phyloP scores from a whole-genome alignment of 441 rosid genomes.

The Bocquillonia castaneifolia region DNA sequence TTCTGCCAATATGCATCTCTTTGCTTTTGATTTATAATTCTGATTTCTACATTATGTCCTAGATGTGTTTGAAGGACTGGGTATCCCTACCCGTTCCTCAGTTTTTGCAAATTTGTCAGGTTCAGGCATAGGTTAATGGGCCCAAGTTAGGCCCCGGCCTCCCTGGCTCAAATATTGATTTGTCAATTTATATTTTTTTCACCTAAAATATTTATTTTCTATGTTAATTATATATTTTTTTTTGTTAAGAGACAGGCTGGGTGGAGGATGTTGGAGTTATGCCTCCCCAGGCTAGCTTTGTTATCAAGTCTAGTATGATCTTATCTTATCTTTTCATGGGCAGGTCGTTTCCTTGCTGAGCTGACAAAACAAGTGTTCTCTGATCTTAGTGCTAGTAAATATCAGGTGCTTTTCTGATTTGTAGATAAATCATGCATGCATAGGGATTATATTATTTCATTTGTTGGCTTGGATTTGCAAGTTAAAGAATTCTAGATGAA shows the following conservation, averaged over 20 bases:
- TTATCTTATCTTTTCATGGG: conserved; percentile 15
- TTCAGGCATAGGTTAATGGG: too few relatives aligned
- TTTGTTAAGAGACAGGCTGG: neutral
- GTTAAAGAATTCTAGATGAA: neutral
- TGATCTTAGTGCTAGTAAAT: conserved; percentile 92
- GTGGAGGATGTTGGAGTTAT: neutral
- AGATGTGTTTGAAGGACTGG: too few relatives aligned
- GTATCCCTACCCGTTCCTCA: too few relatives aligned
- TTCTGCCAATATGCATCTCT: neutral
- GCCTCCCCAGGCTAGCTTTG: neutral
- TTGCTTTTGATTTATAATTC: neutral
- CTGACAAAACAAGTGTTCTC: conserved; percentile 85
- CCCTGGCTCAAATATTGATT: neutral
- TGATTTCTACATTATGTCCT: neutral
- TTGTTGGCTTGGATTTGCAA: neutral
- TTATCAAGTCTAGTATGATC: neutral
- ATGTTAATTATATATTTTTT: too few relatives aligned
- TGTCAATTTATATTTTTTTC: too few relatives aligned
- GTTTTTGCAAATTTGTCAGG: too few relatives aligned
- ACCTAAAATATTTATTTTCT: too few relatives aligned
- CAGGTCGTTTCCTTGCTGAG: conserved; percentile 98
- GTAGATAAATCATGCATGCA: neutral
- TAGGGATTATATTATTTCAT: neutral
- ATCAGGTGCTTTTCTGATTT: conserved; percentile 51
- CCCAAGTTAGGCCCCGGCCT: neutral